A percentile compares a stretch with the other conserved stretches of the same genome.
Evolutionary conservation across 1,284 basidiomycete genomes (phyloP).

Genomic region (Phlebopus sp.): DNA sequence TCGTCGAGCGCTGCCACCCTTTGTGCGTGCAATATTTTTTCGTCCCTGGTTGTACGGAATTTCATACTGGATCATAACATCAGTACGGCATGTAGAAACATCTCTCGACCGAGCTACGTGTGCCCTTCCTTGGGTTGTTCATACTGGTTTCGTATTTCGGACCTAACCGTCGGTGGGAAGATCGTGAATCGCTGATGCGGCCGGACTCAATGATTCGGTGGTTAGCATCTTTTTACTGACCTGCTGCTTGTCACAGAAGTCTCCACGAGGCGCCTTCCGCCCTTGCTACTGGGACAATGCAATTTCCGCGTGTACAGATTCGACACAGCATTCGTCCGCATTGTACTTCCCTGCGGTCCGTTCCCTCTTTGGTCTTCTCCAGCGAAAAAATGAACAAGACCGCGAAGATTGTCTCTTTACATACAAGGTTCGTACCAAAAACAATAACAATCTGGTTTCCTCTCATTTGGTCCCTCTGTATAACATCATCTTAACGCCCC

Average conservation of each 20-base stretch:
- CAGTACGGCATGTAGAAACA: constrained; percentile 6
- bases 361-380: constrained; percentile 12
- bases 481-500: constrained; percentile 27
- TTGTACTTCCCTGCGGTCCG: constrained; percentile 18
- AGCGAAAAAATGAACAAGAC: constrained; percentile 14
- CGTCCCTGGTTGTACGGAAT: constrained; percentile 4
- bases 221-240: constrained; percentile 11
- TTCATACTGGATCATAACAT: constrained; percentile 1
- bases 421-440: constrained; percentile 20
- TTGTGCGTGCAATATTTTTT: not conserved
- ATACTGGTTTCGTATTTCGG: constrained; percentile 6
- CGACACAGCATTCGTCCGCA: constrained; percentile 13
- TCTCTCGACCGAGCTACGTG: constrained; percentile 4
- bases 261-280: constrained; percentile 45
- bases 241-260: constrained; percentile 13
- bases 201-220: constrained; percentile 6
- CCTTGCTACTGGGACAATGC: constrained; percentile 36
- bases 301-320: constrained; percentile 39
- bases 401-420: constrained; percentile 31
- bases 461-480: constrained; percentile 8
- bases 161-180: constrained; percentile 15
- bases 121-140: not conserved
- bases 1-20: not conserved
- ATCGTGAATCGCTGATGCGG: constrained; percentile 12
- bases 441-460: constrained; percentile 12